Conservation (phyloP, 805 yeast genomes). For the Maudiozyma turicensis region DNA sequence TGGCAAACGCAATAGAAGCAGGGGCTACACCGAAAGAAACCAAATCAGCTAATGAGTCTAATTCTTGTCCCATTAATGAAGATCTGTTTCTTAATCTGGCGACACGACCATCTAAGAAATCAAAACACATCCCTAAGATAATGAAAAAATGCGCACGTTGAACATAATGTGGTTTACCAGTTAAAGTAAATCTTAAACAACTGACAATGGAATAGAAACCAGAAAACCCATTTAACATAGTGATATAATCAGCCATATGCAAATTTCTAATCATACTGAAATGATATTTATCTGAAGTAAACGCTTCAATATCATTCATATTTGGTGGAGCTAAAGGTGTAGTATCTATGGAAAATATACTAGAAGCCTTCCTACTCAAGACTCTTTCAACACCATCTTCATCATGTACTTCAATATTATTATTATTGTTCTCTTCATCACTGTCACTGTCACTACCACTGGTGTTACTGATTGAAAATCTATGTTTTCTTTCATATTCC, state of each 20-base stretch:
- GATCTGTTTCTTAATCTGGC: slow-evolving; percentile 90
- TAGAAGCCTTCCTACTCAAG: slow-evolving; percentile 40
- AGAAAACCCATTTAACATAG: slow-evolving; percentile 85
- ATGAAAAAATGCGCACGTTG: slow-evolving; percentile 87
- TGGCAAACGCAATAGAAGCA: slow-evolving; percentile 80
- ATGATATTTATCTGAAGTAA: slow-evolving; percentile 76
- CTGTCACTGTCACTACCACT: slow-evolving; percentile 10
- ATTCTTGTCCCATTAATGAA: slow-evolving; percentile 92
- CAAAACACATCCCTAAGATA: slow-evolving; percentile 86
- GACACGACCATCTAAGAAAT: slow-evolving; percentile 93
- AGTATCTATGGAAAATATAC: slow-evolving; percentile 42
- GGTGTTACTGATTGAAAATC: slow-evolving; percentile 3
- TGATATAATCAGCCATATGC: slow-evolving; percentile 94
- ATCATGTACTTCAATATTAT: slow-evolving; percentile 1
- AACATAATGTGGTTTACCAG: slow-evolving; percentile 57
- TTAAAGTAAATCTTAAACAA: slow-evolving; percentile 69
- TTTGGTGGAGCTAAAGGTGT: slow-evolving; percentile 66
- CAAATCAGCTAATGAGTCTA: slow-evolving; percentile 92
- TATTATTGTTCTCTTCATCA: not conserved
- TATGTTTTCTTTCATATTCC: not conserved
- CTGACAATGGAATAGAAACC: slow-evolving; percentile 88
- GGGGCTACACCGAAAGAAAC: slow-evolving; percentile 95
- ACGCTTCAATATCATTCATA: slow-evolving; percentile 64
- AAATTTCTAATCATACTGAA: slow-evolving; percentile 77
- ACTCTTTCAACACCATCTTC: slow-evolving; percentile 6